Evolutionary conservation across 208 protist genomes (phyloP).

Genomic region (Acanthamoeba lugdunensis): DNA sequence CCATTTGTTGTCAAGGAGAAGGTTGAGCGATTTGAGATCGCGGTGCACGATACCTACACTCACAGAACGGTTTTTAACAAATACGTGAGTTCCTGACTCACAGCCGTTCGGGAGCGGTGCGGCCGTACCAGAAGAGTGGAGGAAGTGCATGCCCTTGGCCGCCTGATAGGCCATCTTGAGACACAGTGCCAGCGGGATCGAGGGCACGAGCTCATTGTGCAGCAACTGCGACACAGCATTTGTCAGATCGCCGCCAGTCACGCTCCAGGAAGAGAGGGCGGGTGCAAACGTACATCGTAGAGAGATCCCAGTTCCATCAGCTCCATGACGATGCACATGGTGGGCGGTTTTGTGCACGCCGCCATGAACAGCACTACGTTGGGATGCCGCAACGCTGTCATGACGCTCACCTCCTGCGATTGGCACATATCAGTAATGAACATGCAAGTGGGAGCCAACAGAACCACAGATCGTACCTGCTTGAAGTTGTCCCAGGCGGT

Average conservation of each 20-base stretch:
- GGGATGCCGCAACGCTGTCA: conserved; percentile 79
- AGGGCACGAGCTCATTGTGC: conserved; percentile 50
- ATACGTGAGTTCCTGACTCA: too few relatives aligned
- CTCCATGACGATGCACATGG: conserved; percentile 69
- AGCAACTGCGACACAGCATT: neutral
- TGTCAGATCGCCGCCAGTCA: neutral
- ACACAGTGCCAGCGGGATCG: conserved; percentile 27
- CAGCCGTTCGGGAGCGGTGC: too few relatives aligned
- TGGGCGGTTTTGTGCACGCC: conserved; percentile 66
- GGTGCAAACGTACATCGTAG: conserved; percentile 14
- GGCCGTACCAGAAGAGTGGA: conserved; percentile 60
- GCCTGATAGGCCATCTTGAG: conserved; percentile 61
- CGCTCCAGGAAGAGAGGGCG: too few relatives aligned
- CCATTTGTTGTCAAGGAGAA: conserved; percentile 67
- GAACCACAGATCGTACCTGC: neutral
- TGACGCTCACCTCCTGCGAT: conserved; percentile 74
- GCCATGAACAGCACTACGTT: conserved; percentile 84
- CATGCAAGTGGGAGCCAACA: too few relatives aligned
- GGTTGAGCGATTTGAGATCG: conserved; percentile 62
- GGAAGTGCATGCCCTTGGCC: conserved; percentile 64
- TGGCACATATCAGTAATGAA: too few relatives aligned
- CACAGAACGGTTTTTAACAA: too few relatives aligned
- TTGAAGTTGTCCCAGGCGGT: conserved; percentile 35
- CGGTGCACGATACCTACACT: conserved; percentile 49
- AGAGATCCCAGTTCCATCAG: conserved; percentile 40